A percentile compares a stretch with the other conserved stretches of the same genome.
These are phyloP conservation scores for Eucalyptus regnans DNA, from an alignment of 345 rosid species.

Conservation along the genomic window DNA sequence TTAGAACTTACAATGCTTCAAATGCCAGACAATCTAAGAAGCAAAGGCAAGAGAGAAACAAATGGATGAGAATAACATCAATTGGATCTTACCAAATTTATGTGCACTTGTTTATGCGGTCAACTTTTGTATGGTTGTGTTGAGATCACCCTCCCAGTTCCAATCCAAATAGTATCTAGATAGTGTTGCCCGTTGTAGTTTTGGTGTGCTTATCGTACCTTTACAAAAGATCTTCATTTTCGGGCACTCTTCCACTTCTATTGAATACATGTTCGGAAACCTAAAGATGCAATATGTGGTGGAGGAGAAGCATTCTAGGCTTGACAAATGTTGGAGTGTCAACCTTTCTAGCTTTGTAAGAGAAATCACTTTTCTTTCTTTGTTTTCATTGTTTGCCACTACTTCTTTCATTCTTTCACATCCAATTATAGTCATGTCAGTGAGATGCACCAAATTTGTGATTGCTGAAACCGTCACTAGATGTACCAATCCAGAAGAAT, in stretches of 20 bases:
- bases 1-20: too few relatives aligned
- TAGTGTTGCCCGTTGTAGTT: accelerated
- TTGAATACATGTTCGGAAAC: accelerated
- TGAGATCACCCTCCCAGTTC: too few relatives aligned
- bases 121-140: not conserved
- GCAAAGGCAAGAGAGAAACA: too few relatives aligned
- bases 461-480: not conserved
- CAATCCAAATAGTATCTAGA: too few relatives aligned
- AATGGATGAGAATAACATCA: too few relatives aligned
- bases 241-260: not conserved
- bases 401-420: not conserved
- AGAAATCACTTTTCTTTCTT: not conserved
- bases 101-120: not conserved
- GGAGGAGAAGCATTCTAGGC: not conserved
- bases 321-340: accelerated
- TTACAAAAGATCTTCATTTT: not conserved
- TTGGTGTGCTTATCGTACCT: not conserved
- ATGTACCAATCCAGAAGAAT: not conserved
- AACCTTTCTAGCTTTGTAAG: accelerated
- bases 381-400: accelerated
- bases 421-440: accelerated
- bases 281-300: accelerated
- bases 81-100: not conserved
- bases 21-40: too few relatives aligned
- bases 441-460: not conserved